These are phyloP conservation scores for Funneliformis caledonium DNA, from an alignment of 371 early-diverging fungal genomes.

Conservation along the genomic window DNA sequence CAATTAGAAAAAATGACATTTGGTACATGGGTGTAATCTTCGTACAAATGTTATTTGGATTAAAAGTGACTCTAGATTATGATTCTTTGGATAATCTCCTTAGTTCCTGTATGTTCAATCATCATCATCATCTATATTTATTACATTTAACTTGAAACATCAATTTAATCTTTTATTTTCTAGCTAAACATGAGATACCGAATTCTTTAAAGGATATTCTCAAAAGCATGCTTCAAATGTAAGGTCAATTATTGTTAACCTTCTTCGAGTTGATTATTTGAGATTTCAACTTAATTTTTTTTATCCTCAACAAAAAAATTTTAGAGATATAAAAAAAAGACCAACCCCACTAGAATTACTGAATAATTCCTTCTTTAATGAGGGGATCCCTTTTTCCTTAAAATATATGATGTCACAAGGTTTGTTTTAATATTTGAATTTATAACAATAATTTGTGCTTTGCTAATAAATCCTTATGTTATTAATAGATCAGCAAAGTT, in stretches of 20 bases:
- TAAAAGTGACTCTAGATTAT: constrained; percentile 60
- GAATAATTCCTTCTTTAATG: constrained; percentile 67
- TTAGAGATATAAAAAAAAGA: constrained; percentile 65
- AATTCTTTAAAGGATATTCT: constrained; percentile 55
- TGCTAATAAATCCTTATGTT: not conserved
- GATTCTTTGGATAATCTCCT: constrained; percentile 62
- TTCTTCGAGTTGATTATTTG: too few species aligned
- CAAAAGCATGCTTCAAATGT: constrained; percentile 58
- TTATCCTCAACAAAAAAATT: not conserved
- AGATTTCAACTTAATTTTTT: not conserved
- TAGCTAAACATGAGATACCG: constrained; percentile 55
- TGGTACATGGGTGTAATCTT: constrained; percentile 77
- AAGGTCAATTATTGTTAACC: not conserved
- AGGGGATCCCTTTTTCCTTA: constrained; percentile 40
- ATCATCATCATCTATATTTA: not conserved
- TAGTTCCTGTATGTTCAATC: constrained; percentile 44
- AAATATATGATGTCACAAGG: constrained; percentile 11
- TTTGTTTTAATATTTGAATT: not conserved
- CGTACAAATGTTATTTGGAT: constrained; percentile 77
- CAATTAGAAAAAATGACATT: constrained; percentile 69
- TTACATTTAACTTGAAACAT: not conserved
- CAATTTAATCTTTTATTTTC: not conserved
- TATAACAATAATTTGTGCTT: not conserved
- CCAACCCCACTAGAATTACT: constrained; percentile 72
- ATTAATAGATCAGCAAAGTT: not conserved